Percentiles rank a stretch among this genome's conserved stretches.
Conservation (phyloP, 2,329 filamentous ascomycete genomes). For the Leptographium wingfieldii region DNA sequence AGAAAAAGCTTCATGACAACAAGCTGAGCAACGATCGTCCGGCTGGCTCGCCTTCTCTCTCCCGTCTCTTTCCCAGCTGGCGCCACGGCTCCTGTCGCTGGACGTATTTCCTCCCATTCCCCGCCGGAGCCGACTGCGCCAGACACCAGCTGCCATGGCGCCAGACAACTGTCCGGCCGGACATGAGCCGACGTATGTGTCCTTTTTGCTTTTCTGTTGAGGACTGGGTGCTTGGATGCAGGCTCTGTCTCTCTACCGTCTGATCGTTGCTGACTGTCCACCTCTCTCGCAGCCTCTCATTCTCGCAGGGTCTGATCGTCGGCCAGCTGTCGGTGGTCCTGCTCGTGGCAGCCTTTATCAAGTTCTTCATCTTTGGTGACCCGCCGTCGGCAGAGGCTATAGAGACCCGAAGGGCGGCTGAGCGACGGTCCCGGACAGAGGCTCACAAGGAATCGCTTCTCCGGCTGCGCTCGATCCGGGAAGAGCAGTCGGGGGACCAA, state of each 20-base stretch:
- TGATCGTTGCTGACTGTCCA: neutral
- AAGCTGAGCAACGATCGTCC: neutral
- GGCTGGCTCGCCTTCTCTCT: neutral
- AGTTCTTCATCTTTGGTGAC: slow-evolving; percentile 99
- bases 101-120: neutral
- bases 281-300: slow-evolving; percentile 52
- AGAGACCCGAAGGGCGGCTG: slow-evolving; percentile 60
- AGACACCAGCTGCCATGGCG: slow-evolving; percentile 20
- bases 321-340: slow-evolving; percentile 89
- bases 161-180: slow-evolving; percentile 28
- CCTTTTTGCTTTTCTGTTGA: neutral
- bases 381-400: slow-evolving; percentile 72
- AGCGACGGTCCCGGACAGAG: slow-evolving; percentile 59
- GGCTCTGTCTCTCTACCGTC: neutral
- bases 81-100: neutral
- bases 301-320: slow-evolving; percentile 85
- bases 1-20: neutral
- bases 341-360: slow-evolving; percentile 88
- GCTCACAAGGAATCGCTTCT: slow-evolving; percentile 66
- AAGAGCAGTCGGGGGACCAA: neutral
- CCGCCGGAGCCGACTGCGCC: neutral
- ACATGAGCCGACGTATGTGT: slow-evolving; percentile 33
- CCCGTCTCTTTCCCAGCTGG: neutral
- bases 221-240: neutral
- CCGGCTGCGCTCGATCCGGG: slow-evolving; percentile 38